phyloP scores from a whole-genome alignment of 495 filamentous ascomycete genomes.

The Emericellopsis terricola region DNA sequence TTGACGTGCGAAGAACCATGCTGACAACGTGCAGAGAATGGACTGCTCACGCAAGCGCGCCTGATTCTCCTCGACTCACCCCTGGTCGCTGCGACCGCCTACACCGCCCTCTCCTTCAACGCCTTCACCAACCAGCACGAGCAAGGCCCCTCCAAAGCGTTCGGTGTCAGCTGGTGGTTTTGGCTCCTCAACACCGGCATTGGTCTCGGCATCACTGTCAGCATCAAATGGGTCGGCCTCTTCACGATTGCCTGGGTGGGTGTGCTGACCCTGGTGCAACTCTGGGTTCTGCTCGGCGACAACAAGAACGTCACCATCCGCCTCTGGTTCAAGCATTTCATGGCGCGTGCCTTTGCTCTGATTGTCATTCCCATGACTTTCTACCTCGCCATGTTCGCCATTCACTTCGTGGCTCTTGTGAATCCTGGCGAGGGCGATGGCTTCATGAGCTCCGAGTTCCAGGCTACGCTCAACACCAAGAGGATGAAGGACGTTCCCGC shows the following conservation, averaged over 20 bases:
- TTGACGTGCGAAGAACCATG: too few relatives aligned
- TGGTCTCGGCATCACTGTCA: constrained; percentile 75
- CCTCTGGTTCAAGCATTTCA: constrained; percentile 86
- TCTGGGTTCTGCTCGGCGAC: constrained; percentile 90
- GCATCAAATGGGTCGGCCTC: constrained; percentile 96
- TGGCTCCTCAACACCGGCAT: constrained; percentile 83
- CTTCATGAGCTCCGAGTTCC: constrained; percentile 99
- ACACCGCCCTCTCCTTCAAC: constrained; percentile 79
- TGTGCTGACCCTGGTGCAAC: constrained; percentile 70
- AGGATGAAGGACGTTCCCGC: constrained; percentile 87
- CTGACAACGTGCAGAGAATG: constrained; percentile 50
- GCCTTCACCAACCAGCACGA: constrained; percentile 96
- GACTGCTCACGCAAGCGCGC: constrained; percentile 81
- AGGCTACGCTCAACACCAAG: constrained; percentile 91
- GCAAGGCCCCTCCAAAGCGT: constrained; percentile 71
- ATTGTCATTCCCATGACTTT: constrained; percentile 79
- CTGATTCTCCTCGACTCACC: constrained; percentile 93
- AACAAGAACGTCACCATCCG: constrained; percentile 65
- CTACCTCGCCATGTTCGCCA: constrained; percentile 89
- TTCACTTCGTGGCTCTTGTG: constrained; percentile 81
- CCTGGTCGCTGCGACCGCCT: constrained; percentile 78
- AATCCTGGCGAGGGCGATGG: constrained; percentile 96
- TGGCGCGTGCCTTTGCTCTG: constrained; percentile 78
- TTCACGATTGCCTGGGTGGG: constrained; percentile 99
- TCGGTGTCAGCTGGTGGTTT: constrained; percentile 88